Evolutionary conservation across 225 moss, liverwort and hornwort genomes (phyloP).

Genomic region (Physcomitrellopsis africana): DNA sequence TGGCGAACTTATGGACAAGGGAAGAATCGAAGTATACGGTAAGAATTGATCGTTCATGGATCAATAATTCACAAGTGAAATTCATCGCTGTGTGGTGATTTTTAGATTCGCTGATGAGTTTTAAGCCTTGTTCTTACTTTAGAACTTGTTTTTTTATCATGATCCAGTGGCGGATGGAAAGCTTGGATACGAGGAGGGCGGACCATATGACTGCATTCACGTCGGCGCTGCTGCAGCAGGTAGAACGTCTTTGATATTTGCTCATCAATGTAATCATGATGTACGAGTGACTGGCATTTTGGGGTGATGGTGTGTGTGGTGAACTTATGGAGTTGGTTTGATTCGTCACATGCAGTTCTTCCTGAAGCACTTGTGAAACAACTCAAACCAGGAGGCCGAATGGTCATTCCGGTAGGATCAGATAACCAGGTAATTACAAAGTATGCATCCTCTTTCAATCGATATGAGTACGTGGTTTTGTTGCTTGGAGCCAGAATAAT

Average conservation of each 20-base stretch:
- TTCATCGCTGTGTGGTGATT: too few species aligned
- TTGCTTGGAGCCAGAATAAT: too few species aligned
- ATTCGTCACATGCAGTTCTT: slow-evolving; percentile 42
- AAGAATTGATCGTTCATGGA: background rate
- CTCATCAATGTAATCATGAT: background rate
- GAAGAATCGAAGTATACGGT: slow-evolving; percentile 72
- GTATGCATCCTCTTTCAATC: too few species aligned
- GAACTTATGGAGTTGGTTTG: background rate
- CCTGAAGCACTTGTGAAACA: slow-evolving; percentile 86
- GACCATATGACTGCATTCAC: slow-evolving; percentile 90
- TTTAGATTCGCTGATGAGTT: too few species aligned
- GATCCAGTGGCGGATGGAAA: slow-evolving; percentile 91
- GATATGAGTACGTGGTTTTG: too few species aligned
- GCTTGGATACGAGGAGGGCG: slow-evolving; percentile 70
- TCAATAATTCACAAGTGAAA: too few species aligned
- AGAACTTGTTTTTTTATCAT: background rate
- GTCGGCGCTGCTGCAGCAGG: slow-evolving; percentile 93
- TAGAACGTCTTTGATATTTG: background rate
- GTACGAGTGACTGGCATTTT: background rate
- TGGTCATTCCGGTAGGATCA: slow-evolving; percentile 91
- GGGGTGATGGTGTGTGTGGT: background rate
- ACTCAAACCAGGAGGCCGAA: slow-evolving; percentile 85
- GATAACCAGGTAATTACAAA: slow-evolving; percentile 55
- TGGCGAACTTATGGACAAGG: slow-evolving; percentile 69
- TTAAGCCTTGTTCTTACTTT: too few species aligned